phyloP scores from a whole-genome alignment of 2,329 filamentous ascomycete species.

The Magnaporthiopsis incrustans region DNA sequence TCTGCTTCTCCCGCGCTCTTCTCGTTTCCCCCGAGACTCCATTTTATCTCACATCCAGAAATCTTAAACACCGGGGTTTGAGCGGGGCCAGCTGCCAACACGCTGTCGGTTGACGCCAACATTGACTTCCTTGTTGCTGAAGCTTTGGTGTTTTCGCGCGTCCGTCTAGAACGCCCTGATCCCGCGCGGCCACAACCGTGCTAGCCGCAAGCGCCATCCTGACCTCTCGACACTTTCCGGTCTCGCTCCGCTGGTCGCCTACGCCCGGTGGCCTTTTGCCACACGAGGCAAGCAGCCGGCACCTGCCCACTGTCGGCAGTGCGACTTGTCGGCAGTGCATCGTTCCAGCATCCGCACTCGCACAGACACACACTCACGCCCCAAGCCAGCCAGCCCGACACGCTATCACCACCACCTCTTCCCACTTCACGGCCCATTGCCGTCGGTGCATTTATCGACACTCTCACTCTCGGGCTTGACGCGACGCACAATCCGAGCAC shows the following conservation, averaged over 20 bases:
- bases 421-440: background rate
- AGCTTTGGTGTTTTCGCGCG: background rate
- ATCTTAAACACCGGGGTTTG: background rate
- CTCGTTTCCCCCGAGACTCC: background rate
- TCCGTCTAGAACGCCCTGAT: background rate
- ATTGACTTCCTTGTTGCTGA: background rate
- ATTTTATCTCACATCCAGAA: background rate
- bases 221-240: background rate
- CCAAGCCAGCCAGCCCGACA: background rate
- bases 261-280: background rate
- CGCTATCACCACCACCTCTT: background rate
- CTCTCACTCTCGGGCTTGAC: no score
- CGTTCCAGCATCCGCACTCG: background rate
- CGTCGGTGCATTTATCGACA: background rate
- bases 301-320: background rate
- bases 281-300: background rate
- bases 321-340: background rate
- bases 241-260: background rate
- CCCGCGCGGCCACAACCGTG: background rate
- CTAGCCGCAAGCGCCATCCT: background rate
- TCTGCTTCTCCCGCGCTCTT: background rate
- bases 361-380: background rate
- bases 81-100: background rate
- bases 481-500: background rate
- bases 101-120: background rate